phyloP scores from a whole-genome alignment of 2,329 filamentous ascomycete species.

The Penicillium sp. region DNA sequence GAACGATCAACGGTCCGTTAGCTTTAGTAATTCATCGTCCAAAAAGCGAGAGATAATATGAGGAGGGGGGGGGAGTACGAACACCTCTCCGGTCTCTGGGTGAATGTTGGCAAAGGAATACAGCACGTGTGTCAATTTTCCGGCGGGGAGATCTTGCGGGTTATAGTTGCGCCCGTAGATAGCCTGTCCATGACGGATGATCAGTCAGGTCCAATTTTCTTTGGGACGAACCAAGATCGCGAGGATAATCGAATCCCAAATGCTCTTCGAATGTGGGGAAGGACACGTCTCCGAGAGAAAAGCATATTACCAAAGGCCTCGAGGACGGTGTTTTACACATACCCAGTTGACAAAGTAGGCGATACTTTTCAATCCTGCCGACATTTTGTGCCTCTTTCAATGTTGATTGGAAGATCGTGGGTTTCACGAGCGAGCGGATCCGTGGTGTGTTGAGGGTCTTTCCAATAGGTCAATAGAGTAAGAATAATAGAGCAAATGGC shows the following conservation, averaged over 20 bases:
- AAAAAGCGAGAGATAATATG: not conserved
- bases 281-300: not conserved
- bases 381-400: constrained; percentile 14
- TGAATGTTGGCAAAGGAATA: constrained; percentile 88
- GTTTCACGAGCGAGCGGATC: too few relatives aligned
- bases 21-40: too few relatives aligned
- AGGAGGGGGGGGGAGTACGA: constrained; percentile 14
- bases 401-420: too few relatives aligned
- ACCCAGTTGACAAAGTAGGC: constrained; percentile 44
- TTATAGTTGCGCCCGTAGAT: constrained; percentile 81
- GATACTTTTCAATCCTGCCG: constrained; percentile 30
- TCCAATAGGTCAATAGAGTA: too few relatives aligned
- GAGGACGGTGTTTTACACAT: constrained; percentile 10
- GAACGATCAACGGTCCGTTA: not conserved
- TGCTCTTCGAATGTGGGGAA: too few relatives aligned
- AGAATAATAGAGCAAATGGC: too few relatives aligned
- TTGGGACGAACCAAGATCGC: too few relatives aligned
- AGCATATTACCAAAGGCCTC: not conserved
- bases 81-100: constrained; percentile 70
- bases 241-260: too few relatives aligned
- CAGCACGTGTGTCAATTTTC: constrained; percentile 80
- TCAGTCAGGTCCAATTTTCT: not conserved
- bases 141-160: constrained; percentile 74
- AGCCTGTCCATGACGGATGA: constrained; percentile 45
- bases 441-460: too few relatives aligned